Percentiles rank a stretch among this genome's conserved stretches.
Conservation (phyloP, 768 basidiomycete species). For the Boletus reticuloceps region DNA sequence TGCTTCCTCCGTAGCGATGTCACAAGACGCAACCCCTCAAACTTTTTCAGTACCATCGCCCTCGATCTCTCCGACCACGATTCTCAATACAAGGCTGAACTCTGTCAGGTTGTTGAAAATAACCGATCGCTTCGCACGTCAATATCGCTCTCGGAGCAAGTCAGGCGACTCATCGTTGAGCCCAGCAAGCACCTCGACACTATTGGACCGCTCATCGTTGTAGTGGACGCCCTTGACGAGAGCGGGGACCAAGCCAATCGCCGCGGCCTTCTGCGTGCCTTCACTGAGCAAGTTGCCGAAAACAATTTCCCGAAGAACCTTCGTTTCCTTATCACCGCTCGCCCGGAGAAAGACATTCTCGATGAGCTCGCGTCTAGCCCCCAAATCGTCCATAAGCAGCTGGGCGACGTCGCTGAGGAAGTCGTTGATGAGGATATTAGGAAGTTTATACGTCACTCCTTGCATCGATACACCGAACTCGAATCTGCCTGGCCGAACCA, state of each 20-base stretch:
- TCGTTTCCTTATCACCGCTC: constrained; percentile 27
- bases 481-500: constrained; percentile 18
- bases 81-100: constrained; percentile 18
- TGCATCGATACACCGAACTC: constrained; percentile 7
- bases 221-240: constrained; percentile 37
- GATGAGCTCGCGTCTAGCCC: background rate
- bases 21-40: constrained; percentile 18
- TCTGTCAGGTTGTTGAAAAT: constrained; percentile 14
- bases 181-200: constrained; percentile 22
- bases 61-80: constrained; percentile 33
- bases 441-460: constrained; percentile 16
- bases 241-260: constrained; percentile 19
- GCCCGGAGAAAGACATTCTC: constrained; percentile 26
- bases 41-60: constrained; percentile 35
- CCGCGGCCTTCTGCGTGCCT: constrained; percentile 18
- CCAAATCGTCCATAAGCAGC: constrained; percentile 10
- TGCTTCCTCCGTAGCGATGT: constrained; percentile 24
- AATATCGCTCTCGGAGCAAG: constrained; percentile 20
- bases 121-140: constrained; percentile 24
- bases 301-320: constrained; percentile 20
- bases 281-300: constrained; percentile 11
- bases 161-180: constrained; percentile 27
- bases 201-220: constrained; percentile 32
- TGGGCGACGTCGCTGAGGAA: constrained; percentile 9
- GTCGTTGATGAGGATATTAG: constrained; percentile 16